Percentiles rank a stretch among this genome's conserved stretches.
phyloP scores from a whole-genome alignment of 2,329 filamentous ascomycete species.

The Cadophora sp. region DNA sequence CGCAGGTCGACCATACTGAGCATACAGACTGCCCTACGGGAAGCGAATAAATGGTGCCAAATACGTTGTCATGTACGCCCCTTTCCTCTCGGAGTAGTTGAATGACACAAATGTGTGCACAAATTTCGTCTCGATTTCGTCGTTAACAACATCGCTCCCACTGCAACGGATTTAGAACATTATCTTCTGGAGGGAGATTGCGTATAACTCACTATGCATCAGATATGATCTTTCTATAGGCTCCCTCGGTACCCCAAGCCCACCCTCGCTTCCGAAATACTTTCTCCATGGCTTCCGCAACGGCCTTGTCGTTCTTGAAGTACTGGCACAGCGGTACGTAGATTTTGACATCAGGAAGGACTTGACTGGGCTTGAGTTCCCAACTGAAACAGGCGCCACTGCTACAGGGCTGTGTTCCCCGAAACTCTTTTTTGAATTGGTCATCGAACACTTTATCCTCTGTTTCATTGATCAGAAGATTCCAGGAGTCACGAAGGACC shows the following conservation, averaged over 20 bases:
- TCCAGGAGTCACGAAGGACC: constrained; percentile 1
- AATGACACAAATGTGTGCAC: constrained; percentile 4
- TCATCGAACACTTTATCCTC: neutral
- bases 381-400: neutral
- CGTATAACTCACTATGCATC: neutral
- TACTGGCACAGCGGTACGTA: neutral
- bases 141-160: neutral
- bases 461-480: neutral
- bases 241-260: constrained; percentile 4
- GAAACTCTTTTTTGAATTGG: neutral
- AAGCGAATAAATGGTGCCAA: neutral
- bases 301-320: neutral
- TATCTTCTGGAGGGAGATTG: neutral
- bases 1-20: neutral
- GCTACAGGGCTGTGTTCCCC: neutral
- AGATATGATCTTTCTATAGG: neutral
- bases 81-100: constrained; percentile 2
- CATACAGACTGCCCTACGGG: neutral
- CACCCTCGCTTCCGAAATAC: constrained; percentile 6
- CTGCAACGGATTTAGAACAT: neutral
- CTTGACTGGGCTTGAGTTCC: neutral
- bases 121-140: neutral
- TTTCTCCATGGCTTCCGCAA: neutral
- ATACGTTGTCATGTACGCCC: constrained; percentile 5
- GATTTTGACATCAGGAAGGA: neutral